Evolutionary conservation across 805 yeast species (phyloP).

Genomic region (Grigorovia yakushimaensis): DNA sequence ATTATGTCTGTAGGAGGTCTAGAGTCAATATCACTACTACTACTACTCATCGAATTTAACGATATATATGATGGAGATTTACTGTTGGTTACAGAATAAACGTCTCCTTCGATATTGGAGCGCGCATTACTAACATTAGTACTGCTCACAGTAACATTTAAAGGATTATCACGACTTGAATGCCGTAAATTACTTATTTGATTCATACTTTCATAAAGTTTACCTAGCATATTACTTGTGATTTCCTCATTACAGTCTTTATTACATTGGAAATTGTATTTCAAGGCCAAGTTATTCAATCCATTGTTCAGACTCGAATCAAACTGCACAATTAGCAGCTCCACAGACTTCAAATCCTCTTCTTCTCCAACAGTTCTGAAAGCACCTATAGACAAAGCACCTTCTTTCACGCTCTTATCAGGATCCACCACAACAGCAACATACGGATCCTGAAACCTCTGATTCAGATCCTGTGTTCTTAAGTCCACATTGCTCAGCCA

Average conservation of each 20-base stretch:
- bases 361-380: conserved; percentile 57
- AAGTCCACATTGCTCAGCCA: conserved; percentile 94
- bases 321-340: conserved; percentile 12
- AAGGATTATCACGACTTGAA: neutral
- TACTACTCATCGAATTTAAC: conserved; percentile 7
- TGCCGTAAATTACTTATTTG: conserved; percentile 16
- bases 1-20: neutral
- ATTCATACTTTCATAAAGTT: conserved; percentile 18
- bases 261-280: conserved; percentile 3
- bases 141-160: neutral
- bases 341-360: conserved; percentile 10
- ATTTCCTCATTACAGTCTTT: conserved; percentile 5
- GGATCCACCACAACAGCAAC: conserved; percentile 87
- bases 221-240: conserved; percentile 5
- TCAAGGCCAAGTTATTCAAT: conserved; percentile 7
- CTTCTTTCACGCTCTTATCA: conserved; percentile 48
- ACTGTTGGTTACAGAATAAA: neutral
- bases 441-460: conserved; percentile 84
- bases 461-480: conserved; percentile 76
- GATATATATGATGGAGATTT: conserved; percentile 13
- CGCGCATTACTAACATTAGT: too few species aligned
- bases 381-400: conserved; percentile 76
- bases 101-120: neutral
- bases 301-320: conserved; percentile 15
- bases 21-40: conserved; percentile 14